Conservation (phyloP, 2,329 filamentous ascomycete genomes). For the Cercospora brassicicola region DNA sequence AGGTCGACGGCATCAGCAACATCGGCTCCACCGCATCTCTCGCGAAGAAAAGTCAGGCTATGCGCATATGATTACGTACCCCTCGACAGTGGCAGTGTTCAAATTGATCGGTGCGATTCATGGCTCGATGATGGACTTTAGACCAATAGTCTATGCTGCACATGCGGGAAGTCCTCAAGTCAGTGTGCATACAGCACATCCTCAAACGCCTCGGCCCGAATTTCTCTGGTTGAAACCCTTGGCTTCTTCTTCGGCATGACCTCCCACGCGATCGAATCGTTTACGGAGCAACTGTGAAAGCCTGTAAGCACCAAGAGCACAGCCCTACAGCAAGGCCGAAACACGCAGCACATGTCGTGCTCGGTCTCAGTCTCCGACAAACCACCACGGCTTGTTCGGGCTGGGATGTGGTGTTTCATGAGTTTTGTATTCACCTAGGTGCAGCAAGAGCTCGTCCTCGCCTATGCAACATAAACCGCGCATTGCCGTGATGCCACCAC, state of each 20-base stretch:
- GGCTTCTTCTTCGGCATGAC: neutral
- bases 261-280: too few species aligned
- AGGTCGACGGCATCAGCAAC: neutral
- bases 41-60: neutral
- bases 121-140: neutral
- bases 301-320: neutral
- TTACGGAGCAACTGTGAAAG: too few species aligned
- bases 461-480: neutral
- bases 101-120: neutral
- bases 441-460: neutral
- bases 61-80: neutral
- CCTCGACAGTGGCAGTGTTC: neutral
- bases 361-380: neutral
- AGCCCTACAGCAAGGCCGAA: neutral
- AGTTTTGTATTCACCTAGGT: neutral
- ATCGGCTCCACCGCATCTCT: neutral
- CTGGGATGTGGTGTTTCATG: neutral
- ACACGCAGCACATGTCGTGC: neutral
- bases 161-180: neutral
- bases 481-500: neutral
- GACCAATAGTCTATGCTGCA: neutral
- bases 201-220: neutral
- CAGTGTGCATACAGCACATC: neutral
- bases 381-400: neutral
- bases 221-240: neutral